Percentiles rank a stretch among this genome's conserved stretches.
Conservation (phyloP, 2,329 filamentous ascomycete species). For the Verticillium tricorpus region DNA sequence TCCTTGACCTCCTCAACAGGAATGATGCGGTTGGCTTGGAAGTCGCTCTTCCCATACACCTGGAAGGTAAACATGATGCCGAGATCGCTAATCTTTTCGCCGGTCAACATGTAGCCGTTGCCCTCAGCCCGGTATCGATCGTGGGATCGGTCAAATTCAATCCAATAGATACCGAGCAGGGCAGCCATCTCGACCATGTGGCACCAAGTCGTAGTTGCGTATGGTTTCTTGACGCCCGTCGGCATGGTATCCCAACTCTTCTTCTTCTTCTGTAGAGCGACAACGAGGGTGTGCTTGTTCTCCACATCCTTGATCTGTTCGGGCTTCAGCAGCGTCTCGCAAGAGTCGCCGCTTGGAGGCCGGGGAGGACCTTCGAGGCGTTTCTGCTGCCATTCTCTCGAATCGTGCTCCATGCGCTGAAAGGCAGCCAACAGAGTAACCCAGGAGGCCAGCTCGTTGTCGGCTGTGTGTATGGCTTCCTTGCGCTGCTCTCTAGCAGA, state of each 20-base stretch:
- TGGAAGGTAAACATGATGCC: constrained; percentile 53
- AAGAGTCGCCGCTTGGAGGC: background rate
- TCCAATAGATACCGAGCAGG: constrained; percentile 54
- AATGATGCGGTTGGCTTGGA: constrained; percentile 46
- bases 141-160: constrained; percentile 46
- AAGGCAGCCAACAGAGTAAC: constrained; percentile 43
- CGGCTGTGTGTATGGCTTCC: constrained; percentile 42
- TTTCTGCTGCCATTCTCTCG: constrained; percentile 37
- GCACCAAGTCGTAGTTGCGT: constrained; percentile 51
- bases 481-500: constrained; percentile 19
- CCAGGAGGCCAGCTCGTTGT: constrained; percentile 54
- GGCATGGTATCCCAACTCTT: constrained; percentile 52
- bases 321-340: background rate
- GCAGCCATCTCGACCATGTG: constrained; percentile 51
- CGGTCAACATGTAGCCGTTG: constrained; percentile 48
- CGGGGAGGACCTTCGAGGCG: constrained; percentile 14
- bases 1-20: constrained; percentile 50
- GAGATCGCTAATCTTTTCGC: constrained; percentile 40
- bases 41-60: constrained; percentile 42
- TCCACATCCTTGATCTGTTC: background rate
- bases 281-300: constrained; percentile 22
- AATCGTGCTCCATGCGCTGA: constrained; percentile 45
- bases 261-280: constrained; percentile 41
- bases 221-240: constrained; percentile 38
- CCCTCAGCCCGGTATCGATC: constrained; percentile 52